Conservation (phyloP, 2,329 filamentous ascomycete species). For the Ophiognomonia clavigignenti-juglandacearum region DNA sequence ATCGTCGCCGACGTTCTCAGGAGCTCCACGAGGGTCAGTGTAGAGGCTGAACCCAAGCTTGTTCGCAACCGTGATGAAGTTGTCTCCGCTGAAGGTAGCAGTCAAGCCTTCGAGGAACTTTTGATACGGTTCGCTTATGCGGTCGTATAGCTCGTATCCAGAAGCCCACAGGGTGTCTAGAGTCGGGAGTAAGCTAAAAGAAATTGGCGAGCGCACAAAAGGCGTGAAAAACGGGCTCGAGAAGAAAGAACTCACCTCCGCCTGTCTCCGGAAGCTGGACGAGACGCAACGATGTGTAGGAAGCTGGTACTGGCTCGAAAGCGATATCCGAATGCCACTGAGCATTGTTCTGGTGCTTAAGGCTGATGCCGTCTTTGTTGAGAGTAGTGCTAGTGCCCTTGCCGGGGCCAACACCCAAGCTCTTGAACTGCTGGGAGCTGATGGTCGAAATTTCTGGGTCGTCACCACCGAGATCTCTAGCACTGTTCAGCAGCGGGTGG, state of each 20-base stretch:
- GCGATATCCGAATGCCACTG: conserved; percentile 52
- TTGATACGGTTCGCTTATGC: conserved; percentile 41
- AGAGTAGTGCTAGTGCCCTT: conserved; percentile 1
- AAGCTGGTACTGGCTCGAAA: conserved; percentile 48
- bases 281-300: conserved; percentile 49
- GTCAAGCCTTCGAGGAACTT: conserved; percentile 41
- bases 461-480: conserved; percentile 43
- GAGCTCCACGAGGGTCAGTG: conserved; percentile 42
- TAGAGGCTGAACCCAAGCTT: conserved; percentile 38
- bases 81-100: conserved; percentile 38
- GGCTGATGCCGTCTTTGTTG: conserved; percentile 23
- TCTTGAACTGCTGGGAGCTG: conserved; percentile 42
- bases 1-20: conserved; percentile 47
- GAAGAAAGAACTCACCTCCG: conserved; percentile 23
- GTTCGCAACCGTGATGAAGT: conserved; percentile 34
- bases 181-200: neutral
- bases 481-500: conserved; percentile 52
- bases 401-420: conserved; percentile 26
- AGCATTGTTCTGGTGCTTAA: conserved; percentile 28
- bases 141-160: conserved; percentile 44
- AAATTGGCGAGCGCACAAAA: neutral
- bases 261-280: conserved; percentile 37
- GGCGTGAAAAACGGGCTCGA: neutral
- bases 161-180: conserved; percentile 42
- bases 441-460: conserved; percentile 58